Evolutionary conservation across 2,329 filamentous ascomycete species (phyloP), one percentile per base, ranked within the genome.

Genomic region (Colletotrichum lupini): DNA sequence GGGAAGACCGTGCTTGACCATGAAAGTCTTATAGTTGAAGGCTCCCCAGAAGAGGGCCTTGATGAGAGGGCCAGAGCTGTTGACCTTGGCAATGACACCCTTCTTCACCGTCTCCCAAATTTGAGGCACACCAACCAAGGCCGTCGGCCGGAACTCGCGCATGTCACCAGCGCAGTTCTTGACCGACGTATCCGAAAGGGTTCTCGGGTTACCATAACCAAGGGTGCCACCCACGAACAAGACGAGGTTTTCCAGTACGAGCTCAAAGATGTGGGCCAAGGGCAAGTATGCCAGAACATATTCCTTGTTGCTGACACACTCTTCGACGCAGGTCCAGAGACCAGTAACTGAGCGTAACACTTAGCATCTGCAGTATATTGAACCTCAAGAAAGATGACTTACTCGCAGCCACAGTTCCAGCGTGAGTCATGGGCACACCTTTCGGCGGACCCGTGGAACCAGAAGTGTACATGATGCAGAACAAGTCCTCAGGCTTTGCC

Each of bases 91-190:
- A 76, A 96, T 87, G 78, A 99, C 94, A 67, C 97, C 97, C 87
- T 99, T 99, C 87, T 95, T 96, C 79, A 99, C 93, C 1, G 94
- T 95, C 85, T 99, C 97, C 95, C 96, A 99, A 37, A 99, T 93
- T 72, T 97, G 95, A 1, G 97, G 97, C 3, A 99, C 97, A 82
- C 97, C 97, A 52, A 98, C 93, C 81, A 99, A 90, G 80, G 98
- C 90, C 2, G 95, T 97, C 1, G 97, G 97, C 77, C 90, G 90
- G 81, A 98, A 93, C 80, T 98, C 95, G 74, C 94, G 93, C 84
- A 99, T 98, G 78, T 99, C 97, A 77, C 97, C 96, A 77, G 92
- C 91, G 86, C 94, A 98, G 83, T 98, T 97, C 76, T 92, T 92
- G 83, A 97, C 93, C 24, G 94, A 97, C 4, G 87, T 84, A 80